A percentile compares a stretch with the other conserved stretches of the same genome.
These are phyloP conservation scores for Nitzschia sp. DNA, from an alignment of 108 stramenopile species.

Conservation along the genomic window DNA sequence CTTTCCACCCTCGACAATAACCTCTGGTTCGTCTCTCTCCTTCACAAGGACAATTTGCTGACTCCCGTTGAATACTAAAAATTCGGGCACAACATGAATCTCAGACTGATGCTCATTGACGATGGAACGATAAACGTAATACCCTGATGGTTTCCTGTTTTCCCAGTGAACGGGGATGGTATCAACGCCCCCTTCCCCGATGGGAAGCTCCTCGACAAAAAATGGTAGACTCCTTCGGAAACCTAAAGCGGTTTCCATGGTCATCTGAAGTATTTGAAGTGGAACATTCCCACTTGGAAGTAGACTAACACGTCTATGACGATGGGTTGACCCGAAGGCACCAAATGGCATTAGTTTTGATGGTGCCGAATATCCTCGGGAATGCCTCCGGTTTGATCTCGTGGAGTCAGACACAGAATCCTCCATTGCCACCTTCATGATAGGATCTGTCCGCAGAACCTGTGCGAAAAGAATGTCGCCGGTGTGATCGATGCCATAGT, in stretches of 20 bases:
- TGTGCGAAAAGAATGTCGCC: conserved; percentile 72
- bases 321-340: conserved; percentile 62
- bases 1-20: conserved; percentile 35
- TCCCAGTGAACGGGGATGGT: conserved; percentile 77
- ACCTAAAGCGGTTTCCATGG: conserved; percentile 76
- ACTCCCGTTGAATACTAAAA: conserved; percentile 81
- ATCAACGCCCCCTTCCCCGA: conserved; percentile 72
- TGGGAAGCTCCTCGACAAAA: conserved; percentile 62
- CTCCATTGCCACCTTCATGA: not conserved
- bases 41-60: conserved; percentile 38
- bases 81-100: conserved; percentile 84
- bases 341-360: conserved; percentile 42
- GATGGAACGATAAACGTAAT: conserved; percentile 74
- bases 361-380: not conserved
- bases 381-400: not conserved
- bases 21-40: conserved; percentile 22
- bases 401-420: not conserved
- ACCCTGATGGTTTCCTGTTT: conserved; percentile 54
- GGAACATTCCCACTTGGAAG: conserved; percentile 53
- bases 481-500: conserved; percentile 84
- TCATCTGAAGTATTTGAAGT: conserved; percentile 66
- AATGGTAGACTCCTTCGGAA: conserved; percentile 64
- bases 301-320: conserved; percentile 60
- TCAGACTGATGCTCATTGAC: conserved; percentile 66
- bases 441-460: not conserved